Base-by-base conservation (phyloP, 1,139 yeast species). In the Chernovozyma sophiae-reginae region DNA sequence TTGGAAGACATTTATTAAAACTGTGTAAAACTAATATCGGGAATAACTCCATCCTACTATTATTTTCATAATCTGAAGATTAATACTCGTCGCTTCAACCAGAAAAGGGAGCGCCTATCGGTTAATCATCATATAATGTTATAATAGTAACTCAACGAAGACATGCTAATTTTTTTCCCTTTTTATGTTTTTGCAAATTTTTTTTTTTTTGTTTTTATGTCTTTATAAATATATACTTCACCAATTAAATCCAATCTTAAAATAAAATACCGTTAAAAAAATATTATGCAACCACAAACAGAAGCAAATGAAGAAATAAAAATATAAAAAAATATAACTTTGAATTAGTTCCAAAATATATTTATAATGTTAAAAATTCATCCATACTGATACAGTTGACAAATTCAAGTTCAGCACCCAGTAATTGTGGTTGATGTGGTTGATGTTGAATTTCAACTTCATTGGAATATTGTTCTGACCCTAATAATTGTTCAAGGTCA, bases 301-400 rank as follows among this genome's bases (percentile, higher is more conserved):
- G n/a, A n/a, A n/a, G n/a, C n/a, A n/a, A n/a, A n/a, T n/a, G n/a
- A n/a, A n/a, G n/a, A n/a, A n/a, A n/a, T n/a, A n/a, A n/a, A n/a
- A n/a, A n/a, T n/a, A n/a, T n/a, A n/a, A n/a, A n/a, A n/a, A n/a
- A n/a, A n/a, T n/a, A n/a, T n/a, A n/a, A n/a, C n/a, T n/a, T n/a
- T n/a, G n/a, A n/a, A n/a, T n/a, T n/a, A n/a, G n/a, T n/a, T n/a
- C n/a, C n/a, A n/a, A n/a, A 23, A 23, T 7, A 26, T 11, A 26
- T 6, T 26, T 43, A 57, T 35, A 56, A 55, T 41, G 56, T 49
- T 44, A 60, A 55, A 40, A 54, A 58, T 39, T 57, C 64, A 36
- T 58, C 61, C 32, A 60, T 52, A 40, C 56, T 52, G 4, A 39
- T 43, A 53, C 45, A 35, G 45, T 47, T 37, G 39, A 40, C 30